Percentiles rank a stretch among this genome's conserved stretches.
Evolutionary conservation across 192 early-diverging fungal genomes (phyloP).

Genomic region (Entophlyctis luteolus): DNA sequence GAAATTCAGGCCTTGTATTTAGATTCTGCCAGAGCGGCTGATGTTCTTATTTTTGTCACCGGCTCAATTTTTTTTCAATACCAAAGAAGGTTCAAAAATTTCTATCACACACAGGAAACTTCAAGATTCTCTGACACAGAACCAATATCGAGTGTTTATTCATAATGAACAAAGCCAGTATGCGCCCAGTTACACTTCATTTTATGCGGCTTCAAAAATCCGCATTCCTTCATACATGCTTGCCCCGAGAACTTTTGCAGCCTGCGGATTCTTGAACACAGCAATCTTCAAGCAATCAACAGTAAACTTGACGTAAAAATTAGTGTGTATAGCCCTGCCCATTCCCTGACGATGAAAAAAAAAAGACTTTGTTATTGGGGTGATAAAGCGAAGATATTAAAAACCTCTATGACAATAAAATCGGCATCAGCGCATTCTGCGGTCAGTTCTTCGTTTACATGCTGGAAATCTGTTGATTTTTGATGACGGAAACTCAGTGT

Average conservation of each 20-base stretch:
- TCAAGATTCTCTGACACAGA: too few relatives aligned
- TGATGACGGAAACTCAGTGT: not conserved
- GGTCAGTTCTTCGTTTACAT: slow-evolving; percentile 61
- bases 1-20: too few relatives aligned
- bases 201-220: slow-evolving; percentile 31
- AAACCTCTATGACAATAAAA: slow-evolving; percentile 68
- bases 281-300: slow-evolving; percentile 75
- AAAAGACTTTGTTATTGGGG: not conserved
- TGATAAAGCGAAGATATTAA: not conserved
- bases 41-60: too few relatives aligned
- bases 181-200: not conserved
- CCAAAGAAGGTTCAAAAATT: too few relatives aligned
- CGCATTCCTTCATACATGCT: slow-evolving; percentile 67
- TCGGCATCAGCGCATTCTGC: slow-evolving; percentile 51
- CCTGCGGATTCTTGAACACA: slow-evolving; percentile 72
- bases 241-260: slow-evolving; percentile 64
- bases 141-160: not conserved
- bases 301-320: slow-evolving; percentile 62
- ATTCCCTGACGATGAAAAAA: slow-evolving; percentile 12
- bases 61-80: too few relatives aligned
- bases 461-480: slow-evolving; percentile 50
- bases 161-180: not conserved
- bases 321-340: slow-evolving; percentile 72
- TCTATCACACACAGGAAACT: too few relatives aligned
- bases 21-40: too few relatives aligned